phyloP scores from a whole-genome alignment of 441 rosid species.

The Croton laevigatus region DNA sequence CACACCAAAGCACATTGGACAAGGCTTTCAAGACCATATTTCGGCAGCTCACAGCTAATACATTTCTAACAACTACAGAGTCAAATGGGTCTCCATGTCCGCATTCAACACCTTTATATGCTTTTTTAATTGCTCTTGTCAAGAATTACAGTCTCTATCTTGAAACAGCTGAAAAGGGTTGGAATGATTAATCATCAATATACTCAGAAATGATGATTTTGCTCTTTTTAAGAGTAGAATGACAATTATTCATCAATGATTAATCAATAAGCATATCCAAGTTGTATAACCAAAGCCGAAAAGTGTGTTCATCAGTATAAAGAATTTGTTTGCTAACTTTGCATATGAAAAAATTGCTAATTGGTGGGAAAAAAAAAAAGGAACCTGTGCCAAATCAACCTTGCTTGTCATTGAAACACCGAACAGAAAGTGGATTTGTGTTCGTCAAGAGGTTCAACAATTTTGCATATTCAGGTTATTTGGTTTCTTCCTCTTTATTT shows the following conservation, averaged over 20 bases:
- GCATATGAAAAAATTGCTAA: too few relatives aligned
- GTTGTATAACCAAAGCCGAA: neutral
- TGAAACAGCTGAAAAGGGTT: slow-evolving; percentile 51
- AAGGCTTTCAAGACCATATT: slow-evolving; percentile 89
- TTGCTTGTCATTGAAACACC: too few relatives aligned
- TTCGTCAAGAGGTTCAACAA: neutral
- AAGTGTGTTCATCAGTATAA: neutral
- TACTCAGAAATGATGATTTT: neutral
- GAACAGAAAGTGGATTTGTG: too few relatives aligned
- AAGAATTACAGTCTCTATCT: slow-evolving; percentile 55
- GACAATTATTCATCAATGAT: neutral
- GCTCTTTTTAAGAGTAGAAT: neutral
- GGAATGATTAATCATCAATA: neutral
- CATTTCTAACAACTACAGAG: slow-evolving; percentile 75
- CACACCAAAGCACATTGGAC: slow-evolving; percentile 97
- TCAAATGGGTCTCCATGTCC: slow-evolving; percentile 98
- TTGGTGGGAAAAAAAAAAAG: too few relatives aligned
- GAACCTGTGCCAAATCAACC: too few relatives aligned
- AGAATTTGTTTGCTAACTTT: too few relatives aligned
- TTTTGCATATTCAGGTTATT: slow-evolving; percentile 27
- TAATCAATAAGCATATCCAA: neutral
- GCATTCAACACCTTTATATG: slow-evolving; percentile 89
- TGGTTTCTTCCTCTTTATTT: neutral
- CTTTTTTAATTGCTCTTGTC: slow-evolving; percentile 82
- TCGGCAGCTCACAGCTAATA: slow-evolving; percentile 79